Conservation (phyloP, 2,329 filamentous ascomycete species). For the Fusarium circinatum region DNA sequence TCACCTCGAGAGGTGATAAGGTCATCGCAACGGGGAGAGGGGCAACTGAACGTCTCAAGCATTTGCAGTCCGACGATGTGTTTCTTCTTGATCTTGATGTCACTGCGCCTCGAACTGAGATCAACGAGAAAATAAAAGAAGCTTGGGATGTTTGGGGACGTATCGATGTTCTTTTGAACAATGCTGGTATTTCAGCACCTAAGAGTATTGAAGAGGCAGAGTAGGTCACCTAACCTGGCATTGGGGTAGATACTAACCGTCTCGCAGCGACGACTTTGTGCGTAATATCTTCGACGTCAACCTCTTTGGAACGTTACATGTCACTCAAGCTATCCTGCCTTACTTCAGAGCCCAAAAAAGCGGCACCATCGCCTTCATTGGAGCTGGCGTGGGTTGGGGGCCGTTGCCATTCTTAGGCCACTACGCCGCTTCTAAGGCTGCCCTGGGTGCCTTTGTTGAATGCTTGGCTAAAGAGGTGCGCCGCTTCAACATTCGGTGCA, state of each 20-base stretch:
- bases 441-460: not conserved
- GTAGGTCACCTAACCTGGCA: not conserved
- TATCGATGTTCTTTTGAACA: constrained; percentile 7
- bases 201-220: constrained; percentile 10
- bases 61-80: not conserved
- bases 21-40: constrained; percentile 6
- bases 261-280: not conserved
- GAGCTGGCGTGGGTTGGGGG: not conserved
- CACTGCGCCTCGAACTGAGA: not conserved
- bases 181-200: not conserved
- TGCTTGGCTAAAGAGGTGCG: not conserved
- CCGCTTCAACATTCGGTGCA: not conserved
- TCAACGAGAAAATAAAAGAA: not conserved
- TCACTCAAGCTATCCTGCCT: constrained; percentile 7
- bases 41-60: not conserved
- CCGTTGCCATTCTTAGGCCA: constrained; percentile 1
- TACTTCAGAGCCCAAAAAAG: not conserved
- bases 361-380: not conserved
- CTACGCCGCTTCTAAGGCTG: constrained; percentile 13
- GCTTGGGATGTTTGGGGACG: constrained; percentile 3
- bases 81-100: constrained; percentile 3
- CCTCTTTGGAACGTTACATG: not conserved
- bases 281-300: constrained; percentile 5
- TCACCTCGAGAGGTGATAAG: not conserved
- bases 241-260: not conserved